A percentile compares a stretch with the other conserved stretches of the same genome.
Conservation (phyloP, 176 grass and related monocot species). For the sorghum (Sorghum bicolor) region DNA sequence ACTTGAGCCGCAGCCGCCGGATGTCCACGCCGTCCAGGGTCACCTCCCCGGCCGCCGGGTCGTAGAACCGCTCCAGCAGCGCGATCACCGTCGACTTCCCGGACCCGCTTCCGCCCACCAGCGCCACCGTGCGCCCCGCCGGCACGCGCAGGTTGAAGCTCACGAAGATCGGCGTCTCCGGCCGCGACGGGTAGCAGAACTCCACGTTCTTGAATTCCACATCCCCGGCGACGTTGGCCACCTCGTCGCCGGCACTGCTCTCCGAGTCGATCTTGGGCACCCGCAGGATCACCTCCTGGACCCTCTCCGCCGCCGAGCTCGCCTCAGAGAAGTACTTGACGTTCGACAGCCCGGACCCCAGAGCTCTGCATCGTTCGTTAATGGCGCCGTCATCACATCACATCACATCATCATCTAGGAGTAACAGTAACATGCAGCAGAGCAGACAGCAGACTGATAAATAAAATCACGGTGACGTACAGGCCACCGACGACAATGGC, state of each 20-base stretch:
- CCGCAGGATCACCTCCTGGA: conserved; percentile 56
- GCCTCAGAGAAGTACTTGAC: conserved; percentile 92
- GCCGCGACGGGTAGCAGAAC: conserved; percentile 82
- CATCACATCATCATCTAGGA: no score
- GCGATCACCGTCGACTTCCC: conserved; percentile 95
- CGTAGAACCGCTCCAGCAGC: conserved; percentile 80
- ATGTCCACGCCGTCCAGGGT: conserved; percentile 42
- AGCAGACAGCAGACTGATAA: no score
- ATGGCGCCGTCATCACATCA: no score
- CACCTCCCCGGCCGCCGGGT: conserved; percentile 63
- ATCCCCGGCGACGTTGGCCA: conserved; percentile 57
- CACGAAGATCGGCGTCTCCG: conserved; percentile 64
- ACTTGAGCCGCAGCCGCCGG: conserved; percentile 64
- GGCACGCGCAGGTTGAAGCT: conserved; percentile 74
- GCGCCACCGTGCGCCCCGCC: conserved; percentile 65
- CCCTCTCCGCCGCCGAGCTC: conserved; percentile 63
- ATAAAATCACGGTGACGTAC: no score
- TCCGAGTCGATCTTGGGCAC: conserved; percentile 89
- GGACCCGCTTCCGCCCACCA: conserved; percentile 79
- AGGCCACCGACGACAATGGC: conserved; percentile 65
- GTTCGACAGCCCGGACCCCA: conserved; percentile 80
- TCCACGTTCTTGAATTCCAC: conserved; percentile 76
- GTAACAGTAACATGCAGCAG: no score
- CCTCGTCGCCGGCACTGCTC: conserved; percentile 54
- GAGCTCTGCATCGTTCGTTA: conserved; percentile 59